A percentile compares a stretch with the other conserved stretches of the same genome.
Evolutionary conservation across 2,329 filamentous ascomycete genomes (phyloP).

Genomic region (Fusarium graminum): DNA sequence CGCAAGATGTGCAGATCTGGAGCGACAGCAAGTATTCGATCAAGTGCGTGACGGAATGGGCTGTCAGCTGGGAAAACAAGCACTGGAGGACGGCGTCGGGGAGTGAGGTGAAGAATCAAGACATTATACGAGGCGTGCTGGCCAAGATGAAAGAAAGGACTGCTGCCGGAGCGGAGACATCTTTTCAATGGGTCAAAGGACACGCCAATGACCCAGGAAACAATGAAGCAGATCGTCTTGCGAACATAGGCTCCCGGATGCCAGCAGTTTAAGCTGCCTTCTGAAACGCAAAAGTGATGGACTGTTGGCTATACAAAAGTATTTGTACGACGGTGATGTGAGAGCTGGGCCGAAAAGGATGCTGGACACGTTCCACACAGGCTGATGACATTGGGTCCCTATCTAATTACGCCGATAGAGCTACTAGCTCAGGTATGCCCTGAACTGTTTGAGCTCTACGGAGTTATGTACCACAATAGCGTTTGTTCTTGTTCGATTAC

Average conservation of each 20-base stretch:
- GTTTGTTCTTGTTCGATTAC: conserved; percentile 1
- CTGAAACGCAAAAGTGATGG: neutral
- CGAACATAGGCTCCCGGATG: conserved; percentile 64
- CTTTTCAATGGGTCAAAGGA: conserved; percentile 91
- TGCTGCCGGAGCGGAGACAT: conserved; percentile 69
- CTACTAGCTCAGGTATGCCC: neutral
- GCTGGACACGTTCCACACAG: neutral
- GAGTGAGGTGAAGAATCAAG: conserved; percentile 85
- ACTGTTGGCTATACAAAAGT: neutral
- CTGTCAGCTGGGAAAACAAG: conserved; percentile 78
- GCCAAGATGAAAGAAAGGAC: conserved; percentile 78
- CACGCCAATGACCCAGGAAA: conserved; percentile 82
- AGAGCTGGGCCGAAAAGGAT: neutral
- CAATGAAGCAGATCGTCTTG: conserved; percentile 81
- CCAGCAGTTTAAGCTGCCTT: conserved; percentile 13
- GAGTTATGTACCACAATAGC: conserved; percentile 9
- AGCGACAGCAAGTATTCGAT: conserved; percentile 95
- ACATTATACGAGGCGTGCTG: conserved; percentile 81
- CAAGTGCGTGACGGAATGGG: conserved; percentile 90
- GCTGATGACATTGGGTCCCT: conserved; percentile 3
- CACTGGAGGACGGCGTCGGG: conserved; percentile 81
- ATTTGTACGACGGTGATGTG: neutral
- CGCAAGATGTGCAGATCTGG: conserved; percentile 79
- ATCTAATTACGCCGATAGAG: neutral
- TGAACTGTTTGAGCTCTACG: neutral